phyloP scores from a whole-genome alignment of 2,329 filamentous ascomycete species.

The Alternaria gansuensis region DNA sequence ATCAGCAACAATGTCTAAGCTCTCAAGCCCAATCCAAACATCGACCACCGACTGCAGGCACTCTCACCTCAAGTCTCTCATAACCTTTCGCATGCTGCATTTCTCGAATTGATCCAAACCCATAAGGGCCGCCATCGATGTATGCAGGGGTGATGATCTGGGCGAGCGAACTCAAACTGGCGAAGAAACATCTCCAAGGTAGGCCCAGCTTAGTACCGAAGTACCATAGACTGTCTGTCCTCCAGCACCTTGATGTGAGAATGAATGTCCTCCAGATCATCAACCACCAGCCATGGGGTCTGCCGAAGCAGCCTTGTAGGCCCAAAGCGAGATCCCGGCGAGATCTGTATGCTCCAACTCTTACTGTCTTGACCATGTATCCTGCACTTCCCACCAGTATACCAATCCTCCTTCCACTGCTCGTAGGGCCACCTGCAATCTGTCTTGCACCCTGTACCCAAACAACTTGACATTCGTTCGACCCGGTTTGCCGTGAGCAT shows the following conservation, averaged over 20 bases:
- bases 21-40: slow-evolving; percentile 13
- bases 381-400: slow-evolving; percentile 17
- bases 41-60: slow-evolving; percentile 10
- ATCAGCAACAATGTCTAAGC: slow-evolving; percentile 14
- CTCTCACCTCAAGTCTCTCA: slow-evolving; percentile 11
- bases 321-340: slow-evolving; percentile 17
- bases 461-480: slow-evolving; percentile 3
- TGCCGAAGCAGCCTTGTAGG: slow-evolving; percentile 12
- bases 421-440: slow-evolving; percentile 11
- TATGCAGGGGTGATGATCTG: slow-evolving; percentile 14
- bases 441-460: slow-evolving; percentile 10
- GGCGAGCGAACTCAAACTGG: slow-evolving; percentile 2
- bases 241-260: slow-evolving; percentile 21
- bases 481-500: slow-evolving; percentile 11
- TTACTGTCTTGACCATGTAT: slow-evolving; percentile 14
- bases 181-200: slow-evolving; percentile 11
- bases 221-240: slow-evolving; percentile 23
- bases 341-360: slow-evolving; percentile 7
- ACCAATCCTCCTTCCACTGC: not conserved
- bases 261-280: slow-evolving; percentile 19
- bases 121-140: slow-evolving; percentile 18
- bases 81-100: slow-evolving; percentile 17
- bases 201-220: slow-evolving; percentile 23
- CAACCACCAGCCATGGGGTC: slow-evolving; percentile 14
- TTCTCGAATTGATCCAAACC: slow-evolving; percentile 22